Percentiles rank a stretch among this genome's conserved stretches.
Conservation (phyloP, 2,329 filamentous ascomycete species). For the Didymella sp. region DNA sequence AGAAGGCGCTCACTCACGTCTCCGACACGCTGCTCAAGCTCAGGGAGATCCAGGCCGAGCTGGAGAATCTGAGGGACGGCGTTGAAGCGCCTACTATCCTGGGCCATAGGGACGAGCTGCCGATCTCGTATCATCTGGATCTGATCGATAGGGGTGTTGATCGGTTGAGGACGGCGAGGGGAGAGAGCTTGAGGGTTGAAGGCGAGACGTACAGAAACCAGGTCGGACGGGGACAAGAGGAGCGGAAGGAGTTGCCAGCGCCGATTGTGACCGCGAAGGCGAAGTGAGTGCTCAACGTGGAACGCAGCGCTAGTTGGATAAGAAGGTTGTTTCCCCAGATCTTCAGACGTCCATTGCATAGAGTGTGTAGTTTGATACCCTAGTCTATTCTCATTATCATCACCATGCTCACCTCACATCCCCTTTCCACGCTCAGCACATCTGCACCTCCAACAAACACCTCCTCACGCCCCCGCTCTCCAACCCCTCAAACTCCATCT, state of each 20-base stretch:
- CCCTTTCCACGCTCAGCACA: slow-evolving; percentile 30
- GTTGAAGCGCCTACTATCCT: slow-evolving; percentile 71
- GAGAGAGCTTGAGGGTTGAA: slow-evolving; percentile 65
- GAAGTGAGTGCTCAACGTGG: background rate
- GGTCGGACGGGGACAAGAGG: slow-evolving; percentile 24
- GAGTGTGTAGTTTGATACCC: slow-evolving; percentile 14
- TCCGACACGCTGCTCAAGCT: slow-evolving; percentile 73
- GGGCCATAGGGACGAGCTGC: slow-evolving; percentile 61
- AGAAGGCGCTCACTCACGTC: slow-evolving; percentile 72
- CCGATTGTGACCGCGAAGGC: slow-evolving; percentile 27
- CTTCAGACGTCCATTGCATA: background rate
- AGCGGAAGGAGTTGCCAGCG: slow-evolving; percentile 24
- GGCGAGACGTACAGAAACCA: slow-evolving; percentile 54
- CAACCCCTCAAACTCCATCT: slow-evolving; percentile 57
- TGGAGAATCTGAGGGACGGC: slow-evolving; percentile 74
- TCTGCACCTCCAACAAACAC: slow-evolving; percentile 56
- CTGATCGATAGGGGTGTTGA: slow-evolving; percentile 76
- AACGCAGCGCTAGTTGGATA: background rate
- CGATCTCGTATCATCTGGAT: slow-evolving; percentile 76
- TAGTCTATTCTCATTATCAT: background rate
- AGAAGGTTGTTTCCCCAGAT: background rate
- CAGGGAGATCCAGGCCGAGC: slow-evolving; percentile 72
- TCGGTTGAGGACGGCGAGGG: slow-evolving; percentile 69
- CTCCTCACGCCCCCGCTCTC: slow-evolving; percentile 54
- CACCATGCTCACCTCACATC: background rate